Conservation (phyloP, 73 alveolate species). For the Diophrys appendiculata region DNA sequence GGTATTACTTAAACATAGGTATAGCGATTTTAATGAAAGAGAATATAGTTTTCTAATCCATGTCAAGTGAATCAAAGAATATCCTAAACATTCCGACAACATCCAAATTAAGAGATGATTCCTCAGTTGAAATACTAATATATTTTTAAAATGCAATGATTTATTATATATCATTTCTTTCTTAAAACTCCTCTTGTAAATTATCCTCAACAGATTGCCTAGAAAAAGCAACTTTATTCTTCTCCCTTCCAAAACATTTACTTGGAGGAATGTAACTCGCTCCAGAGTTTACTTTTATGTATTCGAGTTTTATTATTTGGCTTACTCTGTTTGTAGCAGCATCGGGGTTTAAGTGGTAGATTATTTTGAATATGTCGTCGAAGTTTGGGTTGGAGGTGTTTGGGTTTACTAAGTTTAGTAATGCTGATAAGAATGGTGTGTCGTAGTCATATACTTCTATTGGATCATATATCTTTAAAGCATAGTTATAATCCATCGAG, state of each 20-base stretch:
- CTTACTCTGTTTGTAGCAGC: background rate
- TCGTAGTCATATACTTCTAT: background rate
- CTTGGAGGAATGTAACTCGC: too few species aligned
- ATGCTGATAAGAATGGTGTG: background rate
- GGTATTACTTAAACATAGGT: background rate
- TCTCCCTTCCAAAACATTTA: too few species aligned
- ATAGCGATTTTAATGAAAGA: background rate
- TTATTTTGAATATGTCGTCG: slow-evolving; percentile 1
- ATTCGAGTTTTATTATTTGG: background rate
- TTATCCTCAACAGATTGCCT: too few species aligned
- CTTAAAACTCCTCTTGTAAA: background rate
- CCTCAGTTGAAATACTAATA: too few species aligned
- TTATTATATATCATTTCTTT: too few species aligned
- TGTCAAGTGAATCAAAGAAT: background rate
- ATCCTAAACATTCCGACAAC: background rate
- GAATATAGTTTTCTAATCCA: background rate
- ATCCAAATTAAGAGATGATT: background rate
- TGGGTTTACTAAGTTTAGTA: slow-evolving; percentile 1
- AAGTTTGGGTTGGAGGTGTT: background rate
- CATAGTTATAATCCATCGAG: background rate
- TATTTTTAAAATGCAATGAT: background rate
- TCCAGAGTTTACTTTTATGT: background rate
- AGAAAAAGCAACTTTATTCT: too few species aligned
- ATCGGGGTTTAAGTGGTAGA: background rate
- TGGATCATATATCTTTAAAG: background rate